Evolutionary conservation across 73 alveolate species (phyloP), one percentile per base, ranked within the genome.

Genomic region (Diophrys sp.): DNA sequence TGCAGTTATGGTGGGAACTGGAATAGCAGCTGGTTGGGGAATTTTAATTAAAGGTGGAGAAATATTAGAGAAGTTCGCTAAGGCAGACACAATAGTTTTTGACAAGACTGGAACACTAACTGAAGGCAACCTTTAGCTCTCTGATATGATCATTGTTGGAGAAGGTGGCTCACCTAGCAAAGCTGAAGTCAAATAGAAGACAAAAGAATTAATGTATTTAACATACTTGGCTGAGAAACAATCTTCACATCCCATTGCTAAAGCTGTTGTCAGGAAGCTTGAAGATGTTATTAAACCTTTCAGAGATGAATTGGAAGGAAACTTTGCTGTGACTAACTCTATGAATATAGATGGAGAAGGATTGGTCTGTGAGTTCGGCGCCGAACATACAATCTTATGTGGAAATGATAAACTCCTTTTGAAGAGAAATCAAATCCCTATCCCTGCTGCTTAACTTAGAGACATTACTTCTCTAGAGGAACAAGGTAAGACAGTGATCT

Each of bases 81-180:
- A 87, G 31, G 85, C 93, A 14, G 85, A 89, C 44, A 80, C 95
- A n/a, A 75, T 96, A 14, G 95, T 95, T 30, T 94, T 94, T 88
- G 99, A 96, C 82, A 96, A 96, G 74, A 96, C 99, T 33, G 99
- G 99, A 0, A 96, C 99, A 14, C 91, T 96, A 14, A 93, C 98
- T 28, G 55, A 81, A 73, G 98, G 98, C 11, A 77, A 75, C 33
- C 90, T 90, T 31, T 26, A 75, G 62, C 62, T 86, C 62, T 34
- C 89, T 53, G 87, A 54, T 31, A 54, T 80, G 30, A 34, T 54
- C 1, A 23, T 53, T 31, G 34, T 67, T 29, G 24, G 78, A 31
- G 71, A 69, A 57, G 27, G 62, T 44, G 33, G 70, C 2, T 90
- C 67, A n/a, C n/a, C n/a, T n/a, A n/a, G n/a, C n/a, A n/a, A n/a